Base-by-base conservation (phyloP, 208 protist species). In the Wallacemonas sp. region DNA sequence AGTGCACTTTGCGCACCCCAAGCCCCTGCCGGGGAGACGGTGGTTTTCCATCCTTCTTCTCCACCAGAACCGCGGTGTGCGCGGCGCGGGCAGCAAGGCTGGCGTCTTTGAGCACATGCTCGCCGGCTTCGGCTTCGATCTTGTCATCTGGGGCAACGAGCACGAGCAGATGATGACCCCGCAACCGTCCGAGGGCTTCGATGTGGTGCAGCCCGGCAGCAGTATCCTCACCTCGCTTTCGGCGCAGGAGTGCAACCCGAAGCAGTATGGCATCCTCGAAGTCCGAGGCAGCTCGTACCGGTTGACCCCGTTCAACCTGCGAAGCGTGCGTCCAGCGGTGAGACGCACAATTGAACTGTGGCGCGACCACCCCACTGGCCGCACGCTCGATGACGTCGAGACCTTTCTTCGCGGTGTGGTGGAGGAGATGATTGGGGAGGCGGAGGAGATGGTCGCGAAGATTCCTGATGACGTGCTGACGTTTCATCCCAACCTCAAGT, bases 141-240 rank as follows among this genome's bases (percentile, higher is more conserved):
- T 99, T 19, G 97, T 99, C 9, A 80, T 99, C 52, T 99, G 98
- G 98, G 99, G 98, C 13, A 99, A 99, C 73, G 99, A 99, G 80
- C 99, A 99, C 68, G 98, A 99, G 73, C 98, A 97, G 58, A 74
- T 89, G 29, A 98, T 99, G 77, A 79, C 89, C 26, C 96, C 97
- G 41, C 67, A 85, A 44, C 78, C 84, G 4, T 69, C 75, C 29
- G 66, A 82, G 33, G 37, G 45, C 6, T 99, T 97, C 73, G 92
- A 97, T 26, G 86, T 99, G 2, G 78, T 95, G 15, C 98, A 99
- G 82, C 98, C 98, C 0, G 98, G 98, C 27, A 99, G 96, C 37
- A 97, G 91, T 17, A 92, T 99, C 9, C 88, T 96, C 19, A 99
- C 98, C 4, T 94, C 96, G 0, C 81, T 99, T 5, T 88, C 75